A percentile compares a stretch with the other conserved stretches of the same genome.
Evolutionary conservation across 2,329 filamentous ascomycete species (phyloP).

Genomic region (Cyphellophora europaea): DNA sequence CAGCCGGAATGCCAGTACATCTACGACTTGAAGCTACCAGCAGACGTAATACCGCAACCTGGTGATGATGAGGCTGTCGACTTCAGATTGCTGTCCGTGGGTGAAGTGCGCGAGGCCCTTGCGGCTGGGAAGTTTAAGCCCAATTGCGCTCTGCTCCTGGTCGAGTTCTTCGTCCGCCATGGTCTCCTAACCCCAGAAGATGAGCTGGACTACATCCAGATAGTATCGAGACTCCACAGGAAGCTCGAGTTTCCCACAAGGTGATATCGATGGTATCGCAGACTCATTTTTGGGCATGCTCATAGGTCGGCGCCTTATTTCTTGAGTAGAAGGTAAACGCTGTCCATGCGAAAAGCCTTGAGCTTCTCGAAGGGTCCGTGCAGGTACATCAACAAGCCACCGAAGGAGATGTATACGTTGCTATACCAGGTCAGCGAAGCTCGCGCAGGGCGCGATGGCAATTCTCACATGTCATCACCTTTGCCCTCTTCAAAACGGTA

Average conservation of each 20-base stretch:
- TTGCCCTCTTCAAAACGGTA: conserved; percentile 49
- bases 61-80: conserved; percentile 83
- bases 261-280: conserved; percentile 20
- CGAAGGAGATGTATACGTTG: conserved; percentile 90
- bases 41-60: conserved; percentile 60
- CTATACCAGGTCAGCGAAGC: conserved; percentile 39
- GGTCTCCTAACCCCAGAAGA: conserved; percentile 70
- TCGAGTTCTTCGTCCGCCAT: conserved; percentile 86
- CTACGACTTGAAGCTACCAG: conserved; percentile 73
- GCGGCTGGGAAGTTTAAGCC: conserved; percentile 75
- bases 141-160: conserved; percentile 73
- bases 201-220: conserved; percentile 69
- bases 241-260: conserved; percentile 70
- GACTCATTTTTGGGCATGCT: no score
- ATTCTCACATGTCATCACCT: conserved; percentile 72
- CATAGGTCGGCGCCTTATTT: conserved; percentile 46
- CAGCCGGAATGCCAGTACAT: conserved; percentile 90
- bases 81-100: conserved; percentile 68
- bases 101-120: conserved; percentile 65
- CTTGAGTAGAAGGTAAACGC: conserved; percentile 89
- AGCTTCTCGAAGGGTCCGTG: conserved; percentile 95
- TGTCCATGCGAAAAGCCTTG: conserved; percentile 80
- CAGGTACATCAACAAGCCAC: conserved; percentile 79
- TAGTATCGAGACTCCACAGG: conserved; percentile 66
- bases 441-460: background rate